Evolutionary conservation across 129 eudicot species (phyloP).

Genomic region (Centrapalus pauciflorus): DNA sequence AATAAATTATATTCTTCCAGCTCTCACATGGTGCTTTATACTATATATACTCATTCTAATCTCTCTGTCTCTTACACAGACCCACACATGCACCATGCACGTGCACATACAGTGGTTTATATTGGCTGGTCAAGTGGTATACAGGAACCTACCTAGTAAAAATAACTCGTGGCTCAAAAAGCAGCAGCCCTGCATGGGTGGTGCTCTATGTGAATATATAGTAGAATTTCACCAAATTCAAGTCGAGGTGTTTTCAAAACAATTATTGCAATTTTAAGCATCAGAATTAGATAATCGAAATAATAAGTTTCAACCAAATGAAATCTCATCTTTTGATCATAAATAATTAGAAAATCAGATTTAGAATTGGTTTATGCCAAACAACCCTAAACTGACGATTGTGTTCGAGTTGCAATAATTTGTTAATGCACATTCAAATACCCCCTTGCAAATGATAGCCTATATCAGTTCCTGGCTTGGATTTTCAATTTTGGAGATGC

Average conservation of each 20-base stretch:
- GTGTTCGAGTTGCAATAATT: too few species aligned
- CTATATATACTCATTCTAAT: slow-evolving; percentile 9
- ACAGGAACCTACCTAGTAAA: slow-evolving; percentile 40
- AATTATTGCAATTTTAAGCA: too few species aligned
- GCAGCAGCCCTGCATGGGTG: slow-evolving; percentile 26
- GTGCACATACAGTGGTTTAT: slow-evolving; percentile 16
- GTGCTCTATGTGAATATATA: slow-evolving; percentile 39
- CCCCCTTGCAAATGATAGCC: too few species aligned
- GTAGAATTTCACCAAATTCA: slow-evolving; percentile 13
- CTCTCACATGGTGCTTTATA: slow-evolving; percentile 19
- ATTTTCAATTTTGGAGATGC: too few species aligned
- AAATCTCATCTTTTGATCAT: too few species aligned
- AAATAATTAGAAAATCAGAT: too few species aligned
- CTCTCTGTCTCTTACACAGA: slow-evolving; percentile 20
- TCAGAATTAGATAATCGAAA: too few species aligned
- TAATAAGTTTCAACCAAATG: too few species aligned
- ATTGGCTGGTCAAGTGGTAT: slow-evolving; percentile 28
- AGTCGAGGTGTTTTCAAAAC: not conserved
- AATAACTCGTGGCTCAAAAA: slow-evolving; percentile 64
- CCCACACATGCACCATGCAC: slow-evolving; percentile 27
- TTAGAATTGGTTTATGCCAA: too few species aligned
- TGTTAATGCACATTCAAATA: too few species aligned
- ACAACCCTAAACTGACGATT: too few species aligned
- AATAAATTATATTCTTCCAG: slow-evolving; percentile 6
- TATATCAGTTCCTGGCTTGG: too few species aligned